Conservation (phyloP, 2,329 filamentous ascomycete species). For the Bisporella sp. region DNA sequence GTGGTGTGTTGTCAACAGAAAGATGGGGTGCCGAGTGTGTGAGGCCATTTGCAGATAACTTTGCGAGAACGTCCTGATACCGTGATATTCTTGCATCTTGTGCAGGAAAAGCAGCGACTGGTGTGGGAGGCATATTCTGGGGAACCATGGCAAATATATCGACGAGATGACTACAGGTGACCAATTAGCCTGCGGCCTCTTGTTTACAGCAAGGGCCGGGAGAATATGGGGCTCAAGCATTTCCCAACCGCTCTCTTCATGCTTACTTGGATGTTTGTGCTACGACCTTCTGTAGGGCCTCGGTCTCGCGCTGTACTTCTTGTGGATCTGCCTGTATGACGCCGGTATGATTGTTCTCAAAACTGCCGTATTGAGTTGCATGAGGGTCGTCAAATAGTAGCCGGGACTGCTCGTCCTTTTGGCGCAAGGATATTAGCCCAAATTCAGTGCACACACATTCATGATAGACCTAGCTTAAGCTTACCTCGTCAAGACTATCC, state of each 20-base stretch:
- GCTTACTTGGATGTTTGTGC: slow-evolving; percentile 56
- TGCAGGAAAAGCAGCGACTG: slow-evolving; percentile 36
- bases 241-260: slow-evolving; percentile 4
- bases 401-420: slow-evolving; percentile 33
- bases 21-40: slow-evolving; percentile 29
- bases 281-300: slow-evolving; percentile 57
- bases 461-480: slow-evolving; percentile 11
- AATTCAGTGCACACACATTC: slow-evolving; percentile 1
- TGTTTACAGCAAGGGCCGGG: slow-evolving; percentile 5
- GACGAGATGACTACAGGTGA: slow-evolving; percentile 50
- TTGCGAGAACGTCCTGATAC: slow-evolving; percentile 56
- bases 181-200: slow-evolving; percentile 10
- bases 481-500: slow-evolving; percentile 49
- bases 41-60: slow-evolving; percentile 43
- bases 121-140: slow-evolving; percentile 35
- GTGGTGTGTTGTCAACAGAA: slow-evolving; percentile 17
- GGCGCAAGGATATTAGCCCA: background rate
- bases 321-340: slow-evolving; percentile 48
- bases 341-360: slow-evolving; percentile 47
- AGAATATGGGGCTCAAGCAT: slow-evolving; percentile 2
- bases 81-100: slow-evolving; percentile 49
- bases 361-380: slow-evolving; percentile 54
- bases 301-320: slow-evolving; percentile 56
- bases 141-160: slow-evolving; percentile 61
- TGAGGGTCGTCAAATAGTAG: slow-evolving; percentile 56